phyloP scores from a whole-genome alignment of 805 yeast genomes.

The Spathaspora girioi region DNA sequence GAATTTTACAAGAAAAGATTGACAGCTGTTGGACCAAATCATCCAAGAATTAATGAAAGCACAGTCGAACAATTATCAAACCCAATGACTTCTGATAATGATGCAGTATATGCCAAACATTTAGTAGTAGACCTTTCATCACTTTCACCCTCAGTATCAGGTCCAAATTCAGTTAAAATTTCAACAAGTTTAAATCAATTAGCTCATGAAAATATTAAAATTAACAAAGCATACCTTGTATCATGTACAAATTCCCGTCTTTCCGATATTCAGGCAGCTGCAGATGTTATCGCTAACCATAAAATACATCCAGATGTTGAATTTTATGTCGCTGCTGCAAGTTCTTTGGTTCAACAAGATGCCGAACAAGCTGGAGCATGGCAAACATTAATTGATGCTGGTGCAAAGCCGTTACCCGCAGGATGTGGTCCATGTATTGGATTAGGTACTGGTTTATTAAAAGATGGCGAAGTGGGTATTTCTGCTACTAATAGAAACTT shows the following conservation, averaged over 20 bases:
- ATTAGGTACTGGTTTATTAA: slow-evolving; percentile 86
- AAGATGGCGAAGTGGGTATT: slow-evolving; percentile 97
- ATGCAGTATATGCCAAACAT: slow-evolving; percentile 86
- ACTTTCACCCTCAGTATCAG: slow-evolving; percentile 85
- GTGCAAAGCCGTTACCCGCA: slow-evolving; percentile 92
- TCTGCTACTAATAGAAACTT: slow-evolving; percentile 98
- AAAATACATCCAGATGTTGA: slow-evolving; percentile 88
- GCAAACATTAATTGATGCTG: slow-evolving; percentile 85
- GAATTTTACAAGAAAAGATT: slow-evolving; percentile 73
- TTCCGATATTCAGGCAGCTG: slow-evolving; percentile 92
- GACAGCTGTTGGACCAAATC: slow-evolving; percentile 59
- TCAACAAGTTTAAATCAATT: slow-evolving; percentile 75
- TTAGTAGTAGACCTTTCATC: slow-evolving; percentile 76
- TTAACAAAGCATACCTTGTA: slow-evolving; percentile 95
- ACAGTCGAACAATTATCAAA: slow-evolving; percentile 55
- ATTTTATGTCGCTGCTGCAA: slow-evolving; percentile 97
- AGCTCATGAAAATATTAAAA: slow-evolving; percentile 66
- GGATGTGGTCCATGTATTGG: slow-evolving; percentile 99
- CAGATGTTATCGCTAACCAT: slow-evolving; percentile 75
- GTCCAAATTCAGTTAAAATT: slow-evolving; percentile 96
- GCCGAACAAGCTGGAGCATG: slow-evolving; percentile 93
- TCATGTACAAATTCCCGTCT: slow-evolving; percentile 96
- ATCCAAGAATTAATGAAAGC: slow-evolving; percentile 73
- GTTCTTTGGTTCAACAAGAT: slow-evolving; percentile 86
- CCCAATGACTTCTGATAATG: slow-evolving; percentile 55